Base-by-base conservation (phyloP, 169 alveolate genomes). In the Plasmodium fragile region DNA sequence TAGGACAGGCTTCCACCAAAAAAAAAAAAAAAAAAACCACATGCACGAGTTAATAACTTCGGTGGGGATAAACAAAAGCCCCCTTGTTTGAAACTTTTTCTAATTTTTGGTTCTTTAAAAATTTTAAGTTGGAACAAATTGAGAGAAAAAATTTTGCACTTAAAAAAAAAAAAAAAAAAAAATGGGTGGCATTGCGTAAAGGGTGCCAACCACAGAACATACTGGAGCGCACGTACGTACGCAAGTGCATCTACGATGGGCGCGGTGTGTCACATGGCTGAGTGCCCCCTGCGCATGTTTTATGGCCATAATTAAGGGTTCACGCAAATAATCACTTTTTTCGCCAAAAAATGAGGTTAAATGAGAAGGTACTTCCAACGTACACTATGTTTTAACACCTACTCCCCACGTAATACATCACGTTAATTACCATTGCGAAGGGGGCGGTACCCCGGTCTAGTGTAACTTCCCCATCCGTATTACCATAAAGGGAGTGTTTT, bases 121-220 rank as follows among this genome's bases (percentile, higher is more conserved):
- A 22, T 34, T 73, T 73, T 16, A 73, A 73, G 82, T 34, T 73
- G 34, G 55, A 73, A 39, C 53, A 73, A 73, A 73, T 73, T 73
- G 28, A 22, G 53, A 25, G 34, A 73, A 73, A 43, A 39, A 34
- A 16, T n/a, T 32, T 73, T 73, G 82, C 82, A 73, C 82, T 73
- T 73, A 73, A 73, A 73, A 73, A 73, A 73, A 73, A 39, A 39
- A 73, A 73, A 39, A 39, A 39, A 39, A 32, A 72, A 32, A 73
- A 73, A 30, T 71, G 81, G 16, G 16, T 32, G 8, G 22, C 32
- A 73, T n/a, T 73, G 25, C 45, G 45, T n/a, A 22, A 73, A 34
- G 82, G 82, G 25, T n/a, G 25, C 11, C 59, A 49, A 49, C 13
- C 59, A 13, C 55, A 45, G 55, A 18, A 11, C 10, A 30, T 18